These are phyloP conservation scores for Colletotrichum sp. DNA, from an alignment of 2,329 filamentous ascomycete genomes.

Conservation along the genomic window DNA sequence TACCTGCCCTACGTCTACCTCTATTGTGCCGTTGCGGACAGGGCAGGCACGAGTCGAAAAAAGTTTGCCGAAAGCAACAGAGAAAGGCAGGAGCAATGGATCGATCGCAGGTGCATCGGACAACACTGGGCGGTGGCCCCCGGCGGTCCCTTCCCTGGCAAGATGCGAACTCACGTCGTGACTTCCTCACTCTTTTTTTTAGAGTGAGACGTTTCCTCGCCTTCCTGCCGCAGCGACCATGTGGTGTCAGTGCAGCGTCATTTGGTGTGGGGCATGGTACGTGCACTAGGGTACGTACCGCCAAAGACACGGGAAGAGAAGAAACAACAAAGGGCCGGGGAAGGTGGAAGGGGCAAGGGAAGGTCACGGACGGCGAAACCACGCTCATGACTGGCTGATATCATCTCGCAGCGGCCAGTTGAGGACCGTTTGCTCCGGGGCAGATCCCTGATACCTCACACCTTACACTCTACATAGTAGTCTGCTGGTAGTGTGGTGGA, in stretches of 20 bases:
- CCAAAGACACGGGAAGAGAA: background rate
- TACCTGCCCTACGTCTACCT: background rate
- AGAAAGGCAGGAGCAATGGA: background rate
- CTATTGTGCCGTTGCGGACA: background rate
- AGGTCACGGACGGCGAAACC: background rate
- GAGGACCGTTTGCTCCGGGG: conserved; percentile 16
- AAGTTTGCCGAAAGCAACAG: background rate
- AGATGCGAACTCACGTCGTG: background rate
- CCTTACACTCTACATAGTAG: background rate
- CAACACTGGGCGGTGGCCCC: background rate
- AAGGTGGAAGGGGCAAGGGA: background rate
- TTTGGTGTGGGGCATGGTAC: conserved; percentile 1
- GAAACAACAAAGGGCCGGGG: background rate
- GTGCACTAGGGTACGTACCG: background rate
- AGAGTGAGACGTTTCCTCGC: background rate
- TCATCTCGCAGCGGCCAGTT: background rate
- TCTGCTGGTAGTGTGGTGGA: background rate
- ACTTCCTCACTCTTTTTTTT: background rate
- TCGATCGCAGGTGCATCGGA: conserved; percentile 2
- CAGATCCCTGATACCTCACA: background rate
- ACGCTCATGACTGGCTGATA: background rate
- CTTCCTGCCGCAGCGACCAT: background rate
- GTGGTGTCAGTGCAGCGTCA: conserved; percentile 18
- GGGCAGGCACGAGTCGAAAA: background rate
- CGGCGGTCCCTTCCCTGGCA: background rate